A percentile compares a stretch with the other conserved stretches of the same genome.
Conservation (phyloP, 148 eudicot genomes). For the Fagopyrum tataricum region DNA sequence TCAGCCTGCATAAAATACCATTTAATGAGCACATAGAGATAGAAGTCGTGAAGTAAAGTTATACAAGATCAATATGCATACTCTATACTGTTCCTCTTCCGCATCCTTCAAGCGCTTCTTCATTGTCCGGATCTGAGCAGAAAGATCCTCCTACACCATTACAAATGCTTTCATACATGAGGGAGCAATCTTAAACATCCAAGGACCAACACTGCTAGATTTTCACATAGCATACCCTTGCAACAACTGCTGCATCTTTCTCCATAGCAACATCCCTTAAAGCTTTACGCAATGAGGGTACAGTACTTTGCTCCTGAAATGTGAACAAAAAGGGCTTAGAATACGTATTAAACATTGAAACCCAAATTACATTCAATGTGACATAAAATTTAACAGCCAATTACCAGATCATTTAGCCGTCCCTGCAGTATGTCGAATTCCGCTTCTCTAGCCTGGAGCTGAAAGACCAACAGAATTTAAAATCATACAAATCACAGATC, state of each 20-base stretch:
- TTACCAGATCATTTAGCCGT: slow-evolving; percentile 80
- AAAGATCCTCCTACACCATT: slow-evolving; percentile 84
- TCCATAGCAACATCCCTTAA: slow-evolving; percentile 97
- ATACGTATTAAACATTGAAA: slow-evolving; percentile 8
- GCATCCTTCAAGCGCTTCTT: slow-evolving; percentile 86
- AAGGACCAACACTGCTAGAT: not conserved
- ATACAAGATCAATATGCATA: slow-evolving; percentile 21
- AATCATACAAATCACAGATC: slow-evolving; percentile 4
- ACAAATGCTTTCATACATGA: not conserved
- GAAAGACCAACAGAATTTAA: slow-evolving; percentile 16
- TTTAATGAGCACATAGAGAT: slow-evolving; percentile 18
- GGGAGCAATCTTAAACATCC: not conserved
- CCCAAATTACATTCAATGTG: not conserved
- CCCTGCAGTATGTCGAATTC: slow-evolving; percentile 54
- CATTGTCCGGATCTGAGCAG: slow-evolving; percentile 73
- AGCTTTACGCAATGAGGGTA: slow-evolving; percentile 87
- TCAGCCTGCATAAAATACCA: slow-evolving; percentile 60
- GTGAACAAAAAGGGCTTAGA: not conserved
- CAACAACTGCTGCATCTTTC: slow-evolving; percentile 99
- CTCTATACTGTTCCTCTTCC: slow-evolving; percentile 97
- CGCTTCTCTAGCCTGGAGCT: slow-evolving; percentile 59
- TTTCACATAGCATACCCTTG: slow-evolving; percentile 46
- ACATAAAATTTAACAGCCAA: not conserved
- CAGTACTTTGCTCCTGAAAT: slow-evolving; percentile 68
- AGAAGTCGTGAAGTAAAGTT: not conserved